Base-by-base conservation (phyloP, 2,329 filamentous ascomycete genomes). In the Exophiala mesophila region DNA sequence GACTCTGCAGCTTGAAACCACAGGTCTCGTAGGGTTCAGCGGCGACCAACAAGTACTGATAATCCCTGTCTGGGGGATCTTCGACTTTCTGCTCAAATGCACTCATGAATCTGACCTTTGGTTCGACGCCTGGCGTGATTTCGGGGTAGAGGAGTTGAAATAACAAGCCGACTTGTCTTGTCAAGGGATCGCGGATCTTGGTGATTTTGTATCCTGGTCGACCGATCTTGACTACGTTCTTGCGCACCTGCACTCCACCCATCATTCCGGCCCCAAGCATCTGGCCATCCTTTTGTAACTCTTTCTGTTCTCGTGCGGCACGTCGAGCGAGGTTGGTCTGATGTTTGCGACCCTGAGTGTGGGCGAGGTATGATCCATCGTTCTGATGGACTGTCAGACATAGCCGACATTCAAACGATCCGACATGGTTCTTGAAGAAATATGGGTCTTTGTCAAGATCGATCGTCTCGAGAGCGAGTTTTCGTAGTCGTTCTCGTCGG, bases 351-450 rank as follows among this genome's bases (percentile, higher is more conserved):
- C 92, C 92, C 69, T 98, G 92, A 3, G 92, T 98, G 69, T 98
- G 92, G 1, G 92, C 92, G 55, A 98, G 88, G 68, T 98, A 98
- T 35, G 89, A 96, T 51, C 92, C 92, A 71, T 98, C 92, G 65
- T 98, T 98, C 62, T 98, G 92, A 74, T 98, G 92, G 3, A 97
- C 90, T 0, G 92, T 98, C 18, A 98, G 74, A 62, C 92, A 98
- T 29, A 98, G 83, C 20, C 92, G 86, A 66, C 92, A 98, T 68
- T 98, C 92, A 68, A 96, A 98, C 60, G 85, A 92, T 61, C 92
- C 92, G 58, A 97, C 87, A 68, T 98, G 90, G 74, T 98, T 98
- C 67, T 94, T 94, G 82, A 98, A 98, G 74, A 97, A 96, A 78
- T 97, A 98, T 0, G 92, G 92, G 70, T 98, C 92, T 71, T 96